phyloP scores from a whole-genome alignment of 1,139 yeast species.

The Blastobotrys aristatus region DNA sequence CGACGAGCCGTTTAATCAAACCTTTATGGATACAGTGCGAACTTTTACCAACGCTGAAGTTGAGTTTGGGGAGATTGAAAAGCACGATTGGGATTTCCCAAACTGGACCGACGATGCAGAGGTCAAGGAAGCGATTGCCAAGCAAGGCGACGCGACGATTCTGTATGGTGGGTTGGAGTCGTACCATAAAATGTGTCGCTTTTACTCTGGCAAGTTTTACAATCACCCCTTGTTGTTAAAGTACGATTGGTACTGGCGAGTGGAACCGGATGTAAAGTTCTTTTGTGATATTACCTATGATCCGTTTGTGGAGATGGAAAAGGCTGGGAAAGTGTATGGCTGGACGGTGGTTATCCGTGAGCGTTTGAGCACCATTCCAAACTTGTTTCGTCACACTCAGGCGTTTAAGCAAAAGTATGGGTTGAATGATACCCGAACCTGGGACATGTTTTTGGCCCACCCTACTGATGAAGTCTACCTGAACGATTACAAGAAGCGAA shows the following conservation, averaged over 20 bases:
- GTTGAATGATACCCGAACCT: slow-evolving; percentile 46
- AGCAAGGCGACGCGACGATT: slow-evolving; percentile 42
- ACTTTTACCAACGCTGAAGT: slow-evolving; percentile 47
- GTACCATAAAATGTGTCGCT: slow-evolving; percentile 77
- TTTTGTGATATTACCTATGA: slow-evolving; percentile 68
- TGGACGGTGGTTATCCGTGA: slow-evolving; percentile 65
- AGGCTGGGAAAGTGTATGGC: slow-evolving; percentile 61
- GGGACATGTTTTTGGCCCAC: slow-evolving; percentile 34
- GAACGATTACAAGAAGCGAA: slow-evolving; percentile 25
- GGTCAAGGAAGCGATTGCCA: slow-evolving; percentile 41
- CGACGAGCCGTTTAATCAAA: slow-evolving; percentile 58
- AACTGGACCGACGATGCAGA: slow-evolving; percentile 42
- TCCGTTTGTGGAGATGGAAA: slow-evolving; percentile 67
- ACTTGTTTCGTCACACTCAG: slow-evolving; percentile 62
- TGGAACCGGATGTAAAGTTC: slow-evolving; percentile 67
- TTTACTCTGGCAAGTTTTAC: slow-evolving; percentile 60
- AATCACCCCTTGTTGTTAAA: slow-evolving; percentile 55
- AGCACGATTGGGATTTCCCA: slow-evolving; percentile 63
- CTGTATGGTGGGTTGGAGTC: slow-evolving; percentile 59
- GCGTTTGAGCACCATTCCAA: slow-evolving; percentile 53
- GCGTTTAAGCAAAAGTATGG: slow-evolving; percentile 49
- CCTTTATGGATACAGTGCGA: slow-evolving; percentile 45
- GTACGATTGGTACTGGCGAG: slow-evolving; percentile 67
- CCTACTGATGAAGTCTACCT: slow-evolving; percentile 23
- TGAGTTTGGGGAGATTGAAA: slow-evolving; percentile 51